phyloP scores from a whole-genome alignment of 2,329 filamentous ascomycete genomes.

The Chaetomiaceae sp. region DNA sequence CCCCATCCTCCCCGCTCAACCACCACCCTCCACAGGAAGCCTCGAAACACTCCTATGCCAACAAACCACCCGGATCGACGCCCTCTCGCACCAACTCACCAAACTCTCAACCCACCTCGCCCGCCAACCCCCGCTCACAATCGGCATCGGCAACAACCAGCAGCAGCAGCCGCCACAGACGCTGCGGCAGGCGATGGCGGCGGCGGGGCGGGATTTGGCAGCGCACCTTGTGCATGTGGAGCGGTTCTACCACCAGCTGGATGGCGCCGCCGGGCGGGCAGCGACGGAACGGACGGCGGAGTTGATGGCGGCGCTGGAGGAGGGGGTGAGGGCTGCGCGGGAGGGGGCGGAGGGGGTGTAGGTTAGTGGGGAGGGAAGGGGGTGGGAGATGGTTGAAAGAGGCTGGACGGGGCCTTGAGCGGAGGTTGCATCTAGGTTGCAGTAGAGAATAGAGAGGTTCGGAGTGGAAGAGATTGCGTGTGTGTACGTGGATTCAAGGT shows the following conservation, averaged over 20 bases:
- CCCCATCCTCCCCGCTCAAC: not conserved
- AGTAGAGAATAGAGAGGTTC: no score
- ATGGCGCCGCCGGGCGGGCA: not conserved
- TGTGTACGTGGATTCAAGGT: no score
- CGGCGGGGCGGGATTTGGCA: slow-evolving; percentile 17
- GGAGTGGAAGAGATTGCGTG: no score
- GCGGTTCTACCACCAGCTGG: slow-evolving; percentile 12
- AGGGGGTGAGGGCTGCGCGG: slow-evolving; percentile 1
- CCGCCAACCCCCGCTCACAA: not conserved
- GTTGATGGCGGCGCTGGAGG: slow-evolving; percentile 5
- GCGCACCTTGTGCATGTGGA: slow-evolving; percentile 12
- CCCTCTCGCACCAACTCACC: slow-evolving; percentile 6
- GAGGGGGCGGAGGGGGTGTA: not conserved
- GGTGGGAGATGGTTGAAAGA: not conserved
- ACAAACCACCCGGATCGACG: slow-evolving; percentile 14
- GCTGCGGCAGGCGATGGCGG: slow-evolving; percentile 16
- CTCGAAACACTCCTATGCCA: slow-evolving; percentile 11
- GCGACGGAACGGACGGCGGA: slow-evolving; percentile 17
- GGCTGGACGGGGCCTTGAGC: not conserved
- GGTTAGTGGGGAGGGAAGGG: not conserved
- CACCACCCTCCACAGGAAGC: not conserved
- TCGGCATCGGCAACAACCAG: not conserved
- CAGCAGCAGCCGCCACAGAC: slow-evolving; percentile 4
- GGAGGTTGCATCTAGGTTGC: no score
- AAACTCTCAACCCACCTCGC: slow-evolving; percentile 3